Conservation (phyloP, 2,329 filamentous ascomycete genomes). For the Ramularia collo-cygni region DNA sequence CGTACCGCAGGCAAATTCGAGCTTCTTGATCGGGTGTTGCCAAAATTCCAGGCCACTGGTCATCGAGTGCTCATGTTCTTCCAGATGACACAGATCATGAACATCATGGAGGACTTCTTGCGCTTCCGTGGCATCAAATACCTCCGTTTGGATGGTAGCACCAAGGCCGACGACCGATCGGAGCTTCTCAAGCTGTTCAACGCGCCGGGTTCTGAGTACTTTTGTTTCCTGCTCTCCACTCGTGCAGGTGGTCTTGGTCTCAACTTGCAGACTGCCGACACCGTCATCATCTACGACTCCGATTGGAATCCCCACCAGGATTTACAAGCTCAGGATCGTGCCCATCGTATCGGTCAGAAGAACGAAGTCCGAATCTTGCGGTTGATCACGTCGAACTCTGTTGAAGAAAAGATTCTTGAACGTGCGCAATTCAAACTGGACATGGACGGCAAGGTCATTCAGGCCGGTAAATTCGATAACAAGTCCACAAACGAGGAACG, state of each 20-base stretch:
- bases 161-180: slow-evolving; percentile 94
- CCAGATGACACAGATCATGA: slow-evolving; percentile 99
- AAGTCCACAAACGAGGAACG: slow-evolving; percentile 98
- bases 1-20: slow-evolving; percentile 96
- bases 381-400: slow-evolving; percentile 91
- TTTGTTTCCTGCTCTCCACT: slow-evolving; percentile 97
- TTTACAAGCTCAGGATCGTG: slow-evolving; percentile 98
- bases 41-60: slow-evolving; percentile 84
- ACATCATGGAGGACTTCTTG: slow-evolving; percentile 99
- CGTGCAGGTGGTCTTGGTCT: slow-evolving; percentile 96
- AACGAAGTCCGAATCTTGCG: slow-evolving; percentile 96
- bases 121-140: slow-evolving; percentile 77
- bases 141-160: slow-evolving; percentile 89
- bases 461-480: slow-evolving; percentile 98
- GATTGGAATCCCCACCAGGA: slow-evolving; percentile 99
- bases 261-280: slow-evolving; percentile 95
- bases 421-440: slow-evolving; percentile 96
- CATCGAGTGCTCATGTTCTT: slow-evolving; percentile 99
- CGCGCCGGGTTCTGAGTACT: slow-evolving; percentile 80
- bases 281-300: slow-evolving; percentile 98
- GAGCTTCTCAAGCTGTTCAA: slow-evolving; percentile 88
- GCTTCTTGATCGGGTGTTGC: slow-evolving; percentile 81
- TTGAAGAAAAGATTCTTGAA: slow-evolving; percentile 97
- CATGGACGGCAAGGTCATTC: slow-evolving; percentile 99
- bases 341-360: slow-evolving; percentile 99